Percentiles rank a stretch among this genome's conserved stretches.
Evolutionary conservation across 1,284 basidiomycete genomes (phyloP).

Genomic region (Heimioporus punctisporus): DNA sequence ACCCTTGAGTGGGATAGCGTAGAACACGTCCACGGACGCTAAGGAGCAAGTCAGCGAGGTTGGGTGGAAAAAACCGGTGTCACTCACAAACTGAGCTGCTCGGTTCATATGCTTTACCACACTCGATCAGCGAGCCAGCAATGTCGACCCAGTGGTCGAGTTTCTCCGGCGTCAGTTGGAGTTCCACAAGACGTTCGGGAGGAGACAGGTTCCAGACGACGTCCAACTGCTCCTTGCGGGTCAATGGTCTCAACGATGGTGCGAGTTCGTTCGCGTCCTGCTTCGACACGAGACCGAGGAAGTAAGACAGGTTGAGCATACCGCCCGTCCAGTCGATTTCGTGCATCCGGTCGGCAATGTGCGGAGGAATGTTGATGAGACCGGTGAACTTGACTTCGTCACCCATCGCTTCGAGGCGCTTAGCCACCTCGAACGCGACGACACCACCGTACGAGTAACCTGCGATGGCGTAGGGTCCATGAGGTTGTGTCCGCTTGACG

Average conservation of each 20-base stretch:
- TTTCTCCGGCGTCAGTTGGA: conserved; percentile 29
- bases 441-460: conserved; percentile 54
- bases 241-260: conserved; percentile 18
- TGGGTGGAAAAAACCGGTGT: too few species aligned
- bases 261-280: conserved; percentile 24
- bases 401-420: conserved; percentile 38
- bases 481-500: conserved; percentile 39
- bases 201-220: conserved; percentile 30
- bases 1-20: conserved; percentile 31
- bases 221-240: conserved; percentile 28
- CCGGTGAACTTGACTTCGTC: conserved; percentile 43
- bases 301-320: conserved; percentile 38
- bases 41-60: background rate
- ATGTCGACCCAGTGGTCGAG: conserved; percentile 35
- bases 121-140: conserved; percentile 31
- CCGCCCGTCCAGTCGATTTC: conserved; percentile 43
- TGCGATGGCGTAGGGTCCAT: conserved; percentile 46
- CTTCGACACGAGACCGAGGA: conserved; percentile 30
- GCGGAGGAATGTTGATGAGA: conserved; percentile 44
- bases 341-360: conserved; percentile 44
- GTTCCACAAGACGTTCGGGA: conserved; percentile 30
- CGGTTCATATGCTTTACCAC: conserved; percentile 30
- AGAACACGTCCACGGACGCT: conserved; percentile 30
- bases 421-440: conserved; percentile 48
- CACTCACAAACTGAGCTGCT: conserved; percentile 26